phyloP scores from a whole-genome alignment of 2,329 filamentous ascomycete species.

The Dendrostoma leiphaemia region DNA sequence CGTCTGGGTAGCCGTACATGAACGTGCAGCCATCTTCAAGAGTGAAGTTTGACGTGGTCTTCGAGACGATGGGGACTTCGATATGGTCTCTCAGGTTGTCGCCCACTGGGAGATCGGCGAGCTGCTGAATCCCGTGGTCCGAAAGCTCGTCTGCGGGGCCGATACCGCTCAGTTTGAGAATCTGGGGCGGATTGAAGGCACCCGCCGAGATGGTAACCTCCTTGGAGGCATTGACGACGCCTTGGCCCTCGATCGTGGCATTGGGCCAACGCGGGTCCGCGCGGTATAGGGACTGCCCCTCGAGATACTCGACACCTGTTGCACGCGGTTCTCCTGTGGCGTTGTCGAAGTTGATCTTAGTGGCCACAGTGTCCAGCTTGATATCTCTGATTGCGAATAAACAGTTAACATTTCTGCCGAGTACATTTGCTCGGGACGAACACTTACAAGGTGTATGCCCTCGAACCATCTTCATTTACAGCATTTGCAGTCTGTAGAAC shows the following conservation, averaged over 20 bases:
- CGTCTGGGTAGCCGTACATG: slow-evolving; percentile 24
- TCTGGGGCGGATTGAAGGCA: slow-evolving; percentile 51
- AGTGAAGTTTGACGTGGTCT: slow-evolving; percentile 36
- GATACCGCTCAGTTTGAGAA: slow-evolving; percentile 50
- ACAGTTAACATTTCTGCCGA: neutral
- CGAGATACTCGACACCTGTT: slow-evolving; percentile 24
- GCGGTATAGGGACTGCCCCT: slow-evolving; percentile 46
- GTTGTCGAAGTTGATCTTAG: slow-evolving; percentile 14
- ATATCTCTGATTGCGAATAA: neutral
- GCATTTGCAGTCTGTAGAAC: slow-evolving; percentile 13
- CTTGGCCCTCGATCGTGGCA: slow-evolving; percentile 24
- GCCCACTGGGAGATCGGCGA: slow-evolving; percentile 56
- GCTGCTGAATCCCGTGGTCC: slow-evolving; percentile 37
- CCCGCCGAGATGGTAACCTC: slow-evolving; percentile 53
- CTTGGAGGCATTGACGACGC: slow-evolving; percentile 36
- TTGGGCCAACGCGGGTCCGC: slow-evolving; percentile 44
- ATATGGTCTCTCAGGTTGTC: slow-evolving; percentile 59
- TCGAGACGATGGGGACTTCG: slow-evolving; percentile 43
- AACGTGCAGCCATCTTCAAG: slow-evolving; percentile 35
- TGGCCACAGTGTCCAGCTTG: slow-evolving; percentile 13
- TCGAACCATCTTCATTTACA: neutral
- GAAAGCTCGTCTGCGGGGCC: slow-evolving; percentile 41
- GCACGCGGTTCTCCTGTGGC: neutral
- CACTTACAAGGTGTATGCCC: slow-evolving; percentile 6
- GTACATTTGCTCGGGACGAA: too few relatives aligned